These are phyloP conservation scores for Hymenotorrendiella dingleyae DNA, from an alignment of 2,329 filamentous ascomycete species.

Conservation along the genomic window DNA sequence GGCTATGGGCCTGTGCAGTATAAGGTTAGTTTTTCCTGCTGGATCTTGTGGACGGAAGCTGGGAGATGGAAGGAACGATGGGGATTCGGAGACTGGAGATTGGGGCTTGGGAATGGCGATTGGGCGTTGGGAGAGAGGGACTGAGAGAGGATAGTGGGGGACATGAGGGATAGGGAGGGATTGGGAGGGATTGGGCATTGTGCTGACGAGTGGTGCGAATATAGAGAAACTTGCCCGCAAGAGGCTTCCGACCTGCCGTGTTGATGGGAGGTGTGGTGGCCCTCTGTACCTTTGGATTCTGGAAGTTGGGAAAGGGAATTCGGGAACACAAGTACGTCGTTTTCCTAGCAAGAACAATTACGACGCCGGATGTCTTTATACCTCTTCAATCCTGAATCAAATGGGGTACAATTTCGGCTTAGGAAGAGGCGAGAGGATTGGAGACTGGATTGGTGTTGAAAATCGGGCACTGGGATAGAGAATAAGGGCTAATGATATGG, in stretches of 20 bases:
- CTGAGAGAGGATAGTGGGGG: neutral
- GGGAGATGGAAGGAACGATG: neutral
- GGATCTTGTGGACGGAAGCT: neutral
- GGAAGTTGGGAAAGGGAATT: slow-evolving; percentile 73
- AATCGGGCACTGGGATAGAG: neutral
- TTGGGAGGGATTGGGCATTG: neutral
- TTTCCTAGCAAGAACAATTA: neutral
- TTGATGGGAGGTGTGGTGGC: slow-evolving; percentile 71
- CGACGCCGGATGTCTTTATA: too few relatives aligned
- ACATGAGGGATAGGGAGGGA: neutral
- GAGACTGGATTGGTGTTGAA: neutral
- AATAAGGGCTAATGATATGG: slow-evolving; percentile 9
- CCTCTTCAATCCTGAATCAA: too few relatives aligned
- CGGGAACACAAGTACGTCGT: slow-evolving; percentile 79
- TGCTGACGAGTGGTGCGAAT: neutral
- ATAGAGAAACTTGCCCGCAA: slow-evolving; percentile 85
- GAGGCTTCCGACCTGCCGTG: slow-evolving; percentile 78
- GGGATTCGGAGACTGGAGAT: neutral
- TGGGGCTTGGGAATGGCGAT: neutral
- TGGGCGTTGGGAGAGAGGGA: neutral
- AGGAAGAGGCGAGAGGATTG: neutral
- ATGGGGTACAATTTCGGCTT: too few relatives aligned
- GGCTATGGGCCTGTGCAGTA: slow-evolving; percentile 97
- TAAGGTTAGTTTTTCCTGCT: slow-evolving; percentile 56
- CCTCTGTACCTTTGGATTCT: slow-evolving; percentile 88